These are phyloP conservation scores for Tilletia caries DNA, from an alignment of 1,284 basidiomycete genomes.

Conservation along the genomic window DNA sequence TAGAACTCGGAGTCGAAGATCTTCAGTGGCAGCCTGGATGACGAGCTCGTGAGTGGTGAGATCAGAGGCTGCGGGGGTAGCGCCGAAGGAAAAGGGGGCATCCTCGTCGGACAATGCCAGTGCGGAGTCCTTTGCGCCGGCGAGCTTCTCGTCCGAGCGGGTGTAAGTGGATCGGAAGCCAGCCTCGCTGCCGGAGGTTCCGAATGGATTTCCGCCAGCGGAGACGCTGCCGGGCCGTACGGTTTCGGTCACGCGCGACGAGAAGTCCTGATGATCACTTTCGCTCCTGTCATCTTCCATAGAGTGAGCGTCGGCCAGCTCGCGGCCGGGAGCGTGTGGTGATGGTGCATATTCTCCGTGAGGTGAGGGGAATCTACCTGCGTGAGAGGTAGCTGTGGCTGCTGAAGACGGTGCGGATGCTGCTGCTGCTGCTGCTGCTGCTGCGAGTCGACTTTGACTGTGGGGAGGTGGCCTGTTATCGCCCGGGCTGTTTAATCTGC, in stretches of 20 bases:
- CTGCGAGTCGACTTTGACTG: neutral
- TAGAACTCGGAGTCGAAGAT: constrained; percentile 78
- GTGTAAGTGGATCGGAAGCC: constrained; percentile 13
- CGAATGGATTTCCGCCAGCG: constrained; percentile 21
- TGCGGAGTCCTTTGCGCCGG: constrained; percentile 1
- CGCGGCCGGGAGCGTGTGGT: neutral
- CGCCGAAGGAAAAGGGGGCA: constrained; percentile 33
- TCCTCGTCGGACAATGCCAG: constrained; percentile 22
- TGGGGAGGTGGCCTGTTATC: neutral
- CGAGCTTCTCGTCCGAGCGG: constrained; percentile 20
- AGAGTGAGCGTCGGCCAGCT: neutral
- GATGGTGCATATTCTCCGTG: neutral
- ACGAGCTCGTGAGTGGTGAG: constrained; percentile 1
- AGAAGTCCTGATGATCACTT: neutral
- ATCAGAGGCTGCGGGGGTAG: constrained; percentile 30
- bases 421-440: neutral
- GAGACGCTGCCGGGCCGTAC: neutral
- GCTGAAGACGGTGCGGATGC: neutral
- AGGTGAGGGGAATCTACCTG: neutral
- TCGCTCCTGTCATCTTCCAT: neutral
- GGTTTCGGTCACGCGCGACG: neutral
- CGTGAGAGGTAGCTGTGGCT: neutral
- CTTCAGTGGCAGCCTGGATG: constrained; percentile 76
- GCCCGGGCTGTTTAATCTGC: constrained; percentile 57
- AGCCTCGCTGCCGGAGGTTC: constrained; percentile 35